Evolutionary conservation across 176 grass and related monocot genomes (phyloP).

Genomic region (Carex parvula): DNA sequence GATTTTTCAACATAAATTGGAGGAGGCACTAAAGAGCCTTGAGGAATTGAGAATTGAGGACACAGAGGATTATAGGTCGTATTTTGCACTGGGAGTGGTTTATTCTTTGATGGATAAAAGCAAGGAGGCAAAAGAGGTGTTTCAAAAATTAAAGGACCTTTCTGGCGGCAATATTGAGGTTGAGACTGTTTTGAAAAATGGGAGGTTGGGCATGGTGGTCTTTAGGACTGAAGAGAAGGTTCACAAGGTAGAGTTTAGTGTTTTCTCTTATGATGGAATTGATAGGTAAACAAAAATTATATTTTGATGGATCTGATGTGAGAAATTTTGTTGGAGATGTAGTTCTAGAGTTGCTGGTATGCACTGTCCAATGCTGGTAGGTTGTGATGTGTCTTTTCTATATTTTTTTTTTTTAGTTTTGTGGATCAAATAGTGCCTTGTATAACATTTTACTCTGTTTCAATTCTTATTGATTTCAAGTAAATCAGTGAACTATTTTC

Average conservation of each 20-base stretch:
- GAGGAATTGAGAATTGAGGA: conserved; percentile 60
- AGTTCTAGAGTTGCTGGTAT: conserved; percentile 12
- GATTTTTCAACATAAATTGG: conserved; percentile 58
- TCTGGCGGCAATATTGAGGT: conserved; percentile 19
- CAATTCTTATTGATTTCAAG: too few species aligned
- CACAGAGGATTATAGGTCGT: conserved; percentile 48
- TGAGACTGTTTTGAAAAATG: conserved; percentile 27
- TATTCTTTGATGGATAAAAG: conserved; percentile 40
- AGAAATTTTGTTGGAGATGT: background rate
- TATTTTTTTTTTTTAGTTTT: background rate
- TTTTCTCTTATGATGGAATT: background rate
- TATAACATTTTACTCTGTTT: background rate
- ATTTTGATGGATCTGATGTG: conserved; percentile 17
- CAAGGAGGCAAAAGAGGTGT: conserved; percentile 36
- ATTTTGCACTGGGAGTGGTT: conserved; percentile 58
- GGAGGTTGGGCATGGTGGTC: background rate
- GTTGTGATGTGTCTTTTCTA: too few species aligned
- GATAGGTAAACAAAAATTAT: conserved; percentile 18
- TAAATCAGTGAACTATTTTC: background rate
- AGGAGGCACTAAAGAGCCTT: conserved; percentile 52
- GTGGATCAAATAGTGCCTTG: background rate
- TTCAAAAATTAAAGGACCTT: conserved; percentile 42
- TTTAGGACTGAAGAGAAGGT: background rate
- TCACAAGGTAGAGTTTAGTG: background rate
- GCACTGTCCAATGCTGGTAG: background rate